Base-by-base conservation (phyloP, 208 protist species). In the Trypanosoma congolense region DNA sequence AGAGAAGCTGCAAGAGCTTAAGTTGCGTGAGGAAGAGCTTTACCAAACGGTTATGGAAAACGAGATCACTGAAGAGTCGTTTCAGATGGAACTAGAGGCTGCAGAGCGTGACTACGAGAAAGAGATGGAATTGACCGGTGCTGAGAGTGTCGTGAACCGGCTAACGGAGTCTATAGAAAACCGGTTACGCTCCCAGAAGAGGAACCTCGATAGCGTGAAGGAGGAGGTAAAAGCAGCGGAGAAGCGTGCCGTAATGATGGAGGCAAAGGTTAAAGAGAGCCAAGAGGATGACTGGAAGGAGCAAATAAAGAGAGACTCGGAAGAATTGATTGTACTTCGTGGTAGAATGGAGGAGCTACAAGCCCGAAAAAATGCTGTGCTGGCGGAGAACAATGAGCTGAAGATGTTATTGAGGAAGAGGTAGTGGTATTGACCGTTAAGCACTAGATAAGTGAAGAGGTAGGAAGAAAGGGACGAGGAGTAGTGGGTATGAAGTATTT, bases 171-270 rank as follows among this genome's bases (percentile, higher is more conserved):
- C 33, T 12, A 38, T 38, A 38, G 33, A 38, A 12, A 38, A 29
- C 31, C 56, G 36, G 61, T 77, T 30, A 35, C 49, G 22, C 50
- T 21, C 10, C 46, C 28, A 9, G 52, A 42, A 22, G 55, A 64
- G 42, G 31, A 40, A 14, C 35, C 49, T 79, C 18, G 53, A 64
- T 6, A 53, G 3, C 9, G 50, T 56, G 30, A 54, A 67, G 56
- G 35, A 56, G 16, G 51, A 61, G 24, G 40, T 53, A 3, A 57
- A 66, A 22, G 64, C 35, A 9, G 47, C 53, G 0, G 57, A 40
- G n/a, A 24, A 61, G 35, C 57, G 69, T 45, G 53, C 77, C 4
- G 57, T 47, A 21, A 54, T 62, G 38, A 87, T 87, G 76, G 54
- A 77, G 59, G 53, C 46, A 42, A 46, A 52, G 33, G 66, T 87